phyloP scores from a whole-genome alignment of 495 filamentous ascomycete species.

The Parathielavia appendiculata region DNA sequence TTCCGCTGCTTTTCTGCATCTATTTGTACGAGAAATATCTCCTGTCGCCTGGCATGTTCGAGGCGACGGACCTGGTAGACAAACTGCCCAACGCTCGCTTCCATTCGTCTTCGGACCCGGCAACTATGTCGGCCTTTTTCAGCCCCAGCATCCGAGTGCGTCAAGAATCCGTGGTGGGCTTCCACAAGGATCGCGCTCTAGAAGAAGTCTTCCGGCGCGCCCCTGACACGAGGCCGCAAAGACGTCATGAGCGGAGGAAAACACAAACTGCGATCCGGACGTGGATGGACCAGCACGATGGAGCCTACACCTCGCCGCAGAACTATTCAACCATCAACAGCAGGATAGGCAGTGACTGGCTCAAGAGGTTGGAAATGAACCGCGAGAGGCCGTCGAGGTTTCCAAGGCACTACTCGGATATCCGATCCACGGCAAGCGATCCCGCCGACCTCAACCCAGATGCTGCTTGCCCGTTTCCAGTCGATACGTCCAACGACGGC shows the following conservation, averaged over 20 bases:
- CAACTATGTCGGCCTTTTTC: slow-evolving; percentile 53
- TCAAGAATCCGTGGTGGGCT: slow-evolving; percentile 77
- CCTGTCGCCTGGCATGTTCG: slow-evolving; percentile 63
- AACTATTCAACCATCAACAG: slow-evolving; percentile 46
- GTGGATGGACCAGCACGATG: slow-evolving; percentile 78
- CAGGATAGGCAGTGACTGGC: slow-evolving; percentile 34
- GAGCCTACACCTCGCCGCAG: slow-evolving; percentile 54
- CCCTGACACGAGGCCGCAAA: slow-evolving; percentile 45
- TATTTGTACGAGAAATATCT: slow-evolving; percentile 79
- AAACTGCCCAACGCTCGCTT: slow-evolving; percentile 33
- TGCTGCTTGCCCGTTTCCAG: slow-evolving; percentile 33
- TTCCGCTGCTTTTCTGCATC: slow-evolving; percentile 77
- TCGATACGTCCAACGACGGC: slow-evolving; percentile 22
- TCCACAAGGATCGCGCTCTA: slow-evolving; percentile 82
- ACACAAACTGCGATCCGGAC: slow-evolving; percentile 70
- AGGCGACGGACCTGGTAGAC: slow-evolving; percentile 67
- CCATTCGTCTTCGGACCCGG: slow-evolving; percentile 48
- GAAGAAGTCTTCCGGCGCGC: slow-evolving; percentile 78
- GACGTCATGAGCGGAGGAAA: slow-evolving; percentile 55
- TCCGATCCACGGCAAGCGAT: slow-evolving; percentile 50
- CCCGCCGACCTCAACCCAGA: slow-evolving; percentile 50
- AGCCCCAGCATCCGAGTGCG: slow-evolving; percentile 64
- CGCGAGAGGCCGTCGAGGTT: slow-evolving; percentile 39
- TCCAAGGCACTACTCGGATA: slow-evolving; percentile 41
- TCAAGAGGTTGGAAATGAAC: slow-evolving; percentile 40